A percentile compares a stretch with the other conserved stretches of the same genome.
Conservation (phyloP, 805 yeast genomes). For the Pichia heedii region DNA sequence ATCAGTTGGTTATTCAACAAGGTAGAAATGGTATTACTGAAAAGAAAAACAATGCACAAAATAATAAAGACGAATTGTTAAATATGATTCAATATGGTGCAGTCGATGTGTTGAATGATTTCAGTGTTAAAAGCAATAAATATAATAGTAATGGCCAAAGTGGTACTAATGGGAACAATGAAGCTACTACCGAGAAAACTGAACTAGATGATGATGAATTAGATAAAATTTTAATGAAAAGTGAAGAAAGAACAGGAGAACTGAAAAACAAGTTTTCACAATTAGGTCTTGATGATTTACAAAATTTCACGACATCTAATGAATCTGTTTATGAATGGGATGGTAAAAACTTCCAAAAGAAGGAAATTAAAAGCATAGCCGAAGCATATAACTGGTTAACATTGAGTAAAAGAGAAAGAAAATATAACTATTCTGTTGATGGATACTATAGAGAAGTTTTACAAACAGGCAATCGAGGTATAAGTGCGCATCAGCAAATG, state of each 20-base stretch:
- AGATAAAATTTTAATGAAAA: slow-evolving; percentile 48
- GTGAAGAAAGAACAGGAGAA: slow-evolving; percentile 56
- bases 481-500: not conserved
- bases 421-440: slow-evolving; percentile 82
- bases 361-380: slow-evolving; percentile 37
- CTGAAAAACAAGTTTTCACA: slow-evolving; percentile 55
- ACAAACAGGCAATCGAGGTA: slow-evolving; percentile 57
- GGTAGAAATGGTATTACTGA: slow-evolving; percentile 30
- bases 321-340: slow-evolving; percentile 80
- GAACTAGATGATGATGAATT: slow-evolving; percentile 44
- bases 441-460: slow-evolving; percentile 50
- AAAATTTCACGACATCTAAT: slow-evolving; percentile 49
- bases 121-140: not conserved
- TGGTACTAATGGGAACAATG: slow-evolving; percentile 16
- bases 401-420: slow-evolving; percentile 78
- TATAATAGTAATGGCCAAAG: slow-evolving; percentile 12
- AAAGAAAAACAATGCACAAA: slow-evolving; percentile 29
- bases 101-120: slow-evolving; percentile 43
- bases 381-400: slow-evolving; percentile 65
- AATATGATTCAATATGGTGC: slow-evolving; percentile 85
- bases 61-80: slow-evolving; percentile 61
- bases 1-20: slow-evolving; percentile 77
- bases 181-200: no score
- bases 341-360: slow-evolving; percentile 72
- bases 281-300: slow-evolving; percentile 68